These are phyloP conservation scores for Phialophora expanda DNA, from an alignment of 2,329 filamentous ascomycete species.

Conservation along the genomic window DNA sequence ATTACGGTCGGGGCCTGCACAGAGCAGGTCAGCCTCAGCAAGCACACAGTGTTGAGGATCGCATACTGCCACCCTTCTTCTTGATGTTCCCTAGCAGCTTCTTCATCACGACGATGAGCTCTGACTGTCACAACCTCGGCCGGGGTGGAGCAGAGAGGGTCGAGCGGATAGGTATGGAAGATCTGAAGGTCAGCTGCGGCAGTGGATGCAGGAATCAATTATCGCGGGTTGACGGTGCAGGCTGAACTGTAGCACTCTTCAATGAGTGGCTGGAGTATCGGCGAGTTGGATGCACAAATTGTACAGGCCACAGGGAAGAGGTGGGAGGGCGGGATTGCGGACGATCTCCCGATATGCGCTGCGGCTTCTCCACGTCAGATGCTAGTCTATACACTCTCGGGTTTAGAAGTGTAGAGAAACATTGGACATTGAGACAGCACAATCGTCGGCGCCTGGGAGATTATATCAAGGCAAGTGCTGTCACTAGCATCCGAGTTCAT, in stretches of 20 bases:
- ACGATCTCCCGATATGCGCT: background rate
- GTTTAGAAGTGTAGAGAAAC: background rate
- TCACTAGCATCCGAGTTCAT: background rate
- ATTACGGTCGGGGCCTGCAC: constrained; percentile 32
- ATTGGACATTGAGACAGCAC: background rate
- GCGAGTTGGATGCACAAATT: background rate
- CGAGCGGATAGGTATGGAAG: background rate
- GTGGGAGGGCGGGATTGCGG: background rate
- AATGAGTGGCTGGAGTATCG: background rate
- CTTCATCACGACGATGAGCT: constrained; percentile 28
- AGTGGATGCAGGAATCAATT: background rate
- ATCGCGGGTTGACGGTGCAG: background rate
- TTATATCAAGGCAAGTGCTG: background rate
- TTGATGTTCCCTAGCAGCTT: constrained; percentile 37
- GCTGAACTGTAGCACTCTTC: background rate
- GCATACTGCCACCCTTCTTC: constrained; percentile 36
- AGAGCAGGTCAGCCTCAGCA: constrained; percentile 22
- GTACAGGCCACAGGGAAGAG: background rate
- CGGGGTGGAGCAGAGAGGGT: background rate
- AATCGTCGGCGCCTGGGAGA: background rate
- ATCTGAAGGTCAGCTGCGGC: background rate
- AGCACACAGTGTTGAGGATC: background rate
- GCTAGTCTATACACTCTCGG: background rate
- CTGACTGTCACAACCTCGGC: background rate
- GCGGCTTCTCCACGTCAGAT: background rate